phyloP scores from a whole-genome alignment of 2,329 filamentous ascomycete genomes.

The Daldinia sp. region DNA sequence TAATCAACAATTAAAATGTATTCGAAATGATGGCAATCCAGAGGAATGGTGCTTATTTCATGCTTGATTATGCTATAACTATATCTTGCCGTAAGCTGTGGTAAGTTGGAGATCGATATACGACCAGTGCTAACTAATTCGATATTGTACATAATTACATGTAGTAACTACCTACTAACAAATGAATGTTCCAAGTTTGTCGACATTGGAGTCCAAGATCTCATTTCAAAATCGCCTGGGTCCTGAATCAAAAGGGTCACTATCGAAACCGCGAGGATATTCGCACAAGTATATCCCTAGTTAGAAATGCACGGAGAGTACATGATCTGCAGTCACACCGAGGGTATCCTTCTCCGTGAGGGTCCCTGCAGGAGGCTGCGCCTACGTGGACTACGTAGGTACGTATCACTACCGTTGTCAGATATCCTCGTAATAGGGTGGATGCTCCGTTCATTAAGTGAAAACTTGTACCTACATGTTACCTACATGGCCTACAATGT shows the following conservation, averaged over 20 bases:
- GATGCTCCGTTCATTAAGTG: slow-evolving; percentile 18
- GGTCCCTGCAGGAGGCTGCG: slow-evolving; percentile 42
- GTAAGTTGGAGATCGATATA: neutral
- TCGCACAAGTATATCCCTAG: slow-evolving; percentile 5
- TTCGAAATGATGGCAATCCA: slow-evolving; percentile 15
- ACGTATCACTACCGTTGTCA: slow-evolving; percentile 26
- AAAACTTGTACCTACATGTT: slow-evolving; percentile 11
- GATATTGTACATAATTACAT: neutral
- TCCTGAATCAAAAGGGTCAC: slow-evolving; percentile 5
- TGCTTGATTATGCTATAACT: slow-evolving; percentile 14
- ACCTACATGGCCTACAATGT: neutral
- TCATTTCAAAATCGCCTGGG: slow-evolving; percentile 19
- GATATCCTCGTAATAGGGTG: slow-evolving; percentile 27
- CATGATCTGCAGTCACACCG: slow-evolving; percentile 42
- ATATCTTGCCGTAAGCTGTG: neutral
- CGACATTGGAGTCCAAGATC: slow-evolving; percentile 19
- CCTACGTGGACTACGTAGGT: slow-evolving; percentile 34
- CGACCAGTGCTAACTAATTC: slow-evolving; percentile 10
- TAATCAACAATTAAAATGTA: slow-evolving; percentile 23
- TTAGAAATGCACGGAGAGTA: slow-evolving; percentile 25
- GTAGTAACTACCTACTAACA: no score
- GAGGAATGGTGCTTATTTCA: slow-evolving; percentile 21
- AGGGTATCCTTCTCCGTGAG: slow-evolving; percentile 37
- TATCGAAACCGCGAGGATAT: slow-evolving; percentile 17
- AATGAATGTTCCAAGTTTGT: slow-evolving; percentile 16